Conservation (phyloP, 2,329 filamentous ascomycete genomes). For the Didymella lethalis region DNA sequence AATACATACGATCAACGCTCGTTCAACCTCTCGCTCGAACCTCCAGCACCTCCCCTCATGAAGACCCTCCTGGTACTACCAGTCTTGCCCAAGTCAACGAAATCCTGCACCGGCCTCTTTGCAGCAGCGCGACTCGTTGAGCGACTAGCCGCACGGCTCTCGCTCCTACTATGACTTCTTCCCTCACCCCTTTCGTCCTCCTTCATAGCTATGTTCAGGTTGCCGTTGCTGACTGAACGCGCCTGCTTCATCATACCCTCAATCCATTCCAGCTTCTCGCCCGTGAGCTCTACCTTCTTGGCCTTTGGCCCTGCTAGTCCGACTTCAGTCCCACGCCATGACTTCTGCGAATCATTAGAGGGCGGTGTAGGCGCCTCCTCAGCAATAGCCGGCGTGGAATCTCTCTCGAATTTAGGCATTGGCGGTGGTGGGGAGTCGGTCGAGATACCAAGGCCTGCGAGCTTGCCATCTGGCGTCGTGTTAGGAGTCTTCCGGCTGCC, state of each 20-base stretch:
- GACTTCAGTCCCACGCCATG: constrained; percentile 57
- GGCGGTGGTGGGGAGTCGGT: constrained; percentile 36
- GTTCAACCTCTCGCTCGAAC: constrained; percentile 13
- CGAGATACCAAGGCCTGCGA: constrained; percentile 18
- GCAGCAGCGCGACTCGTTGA: constrained; percentile 26
- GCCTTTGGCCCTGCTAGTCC: constrained; percentile 75
- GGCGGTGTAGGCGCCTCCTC: constrained; percentile 39
- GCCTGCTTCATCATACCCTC: constrained; percentile 84
- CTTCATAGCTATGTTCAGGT: constrained; percentile 44
- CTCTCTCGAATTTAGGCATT: constrained; percentile 32
- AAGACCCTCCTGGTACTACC: constrained; percentile 78
- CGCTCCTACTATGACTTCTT: constrained; percentile 37
- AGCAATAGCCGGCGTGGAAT: constrained; percentile 36
- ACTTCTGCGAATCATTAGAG: constrained; percentile 39
- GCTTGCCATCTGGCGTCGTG: constrained; percentile 38
- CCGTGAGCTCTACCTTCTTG: constrained; percentile 69
- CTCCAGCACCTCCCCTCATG: constrained; percentile 51
- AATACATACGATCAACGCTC: constrained; percentile 4
- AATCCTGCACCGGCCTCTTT: constrained; percentile 49
- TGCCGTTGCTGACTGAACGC: constrained; percentile 72
- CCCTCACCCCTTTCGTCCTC: constrained; percentile 29
- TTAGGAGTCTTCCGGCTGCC: constrained; percentile 35
- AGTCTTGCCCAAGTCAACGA: constrained; percentile 75
- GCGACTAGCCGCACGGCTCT: constrained; percentile 41
- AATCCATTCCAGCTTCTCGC: constrained; percentile 80